Conservation (phyloP, 1,284 basidiomycete genomes). For the Ustilago bromivora region DNA sequence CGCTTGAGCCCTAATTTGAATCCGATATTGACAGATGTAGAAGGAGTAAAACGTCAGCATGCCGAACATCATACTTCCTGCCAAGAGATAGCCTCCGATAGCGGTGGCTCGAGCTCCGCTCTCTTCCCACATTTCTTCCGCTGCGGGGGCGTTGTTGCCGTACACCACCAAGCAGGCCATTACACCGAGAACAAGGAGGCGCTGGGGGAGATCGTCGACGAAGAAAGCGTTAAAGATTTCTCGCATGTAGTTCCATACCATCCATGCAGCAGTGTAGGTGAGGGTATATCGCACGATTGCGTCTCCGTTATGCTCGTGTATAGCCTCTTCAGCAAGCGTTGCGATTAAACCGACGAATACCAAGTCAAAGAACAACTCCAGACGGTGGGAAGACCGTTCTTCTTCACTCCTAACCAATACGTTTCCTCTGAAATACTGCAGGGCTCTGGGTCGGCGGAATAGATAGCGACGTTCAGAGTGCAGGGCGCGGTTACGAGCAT, state of each 20-base stretch:
- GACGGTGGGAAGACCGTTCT: slow-evolving; percentile 50
- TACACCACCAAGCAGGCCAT: slow-evolving; percentile 60
- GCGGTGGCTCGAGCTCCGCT: slow-evolving; percentile 51
- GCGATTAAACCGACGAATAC: slow-evolving; percentile 62
- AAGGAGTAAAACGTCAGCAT: slow-evolving; percentile 49
- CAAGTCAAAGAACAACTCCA: slow-evolving; percentile 62
- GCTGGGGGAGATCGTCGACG: slow-evolving; percentile 56
- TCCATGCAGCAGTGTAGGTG: slow-evolving; percentile 57
- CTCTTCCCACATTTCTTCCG: slow-evolving; percentile 33
- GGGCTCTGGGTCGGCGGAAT: slow-evolving; percentile 54
- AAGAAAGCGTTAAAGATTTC: slow-evolving; percentile 64
- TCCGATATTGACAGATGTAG: slow-evolving; percentile 61
- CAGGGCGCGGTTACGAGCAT: slow-evolving; percentile 31
- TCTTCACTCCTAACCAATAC: slow-evolving; percentile 52
- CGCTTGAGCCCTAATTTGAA: slow-evolving; percentile 50
- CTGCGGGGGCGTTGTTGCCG: slow-evolving; percentile 59
- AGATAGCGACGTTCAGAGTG: slow-evolving; percentile 56
- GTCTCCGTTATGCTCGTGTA: slow-evolving; percentile 52
- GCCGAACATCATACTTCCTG: slow-evolving; percentile 44
- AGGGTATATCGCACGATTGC: slow-evolving; percentile 57
- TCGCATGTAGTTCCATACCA: slow-evolving; percentile 61
- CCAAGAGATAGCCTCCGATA: slow-evolving; percentile 56
- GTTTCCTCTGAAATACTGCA: slow-evolving; percentile 62
- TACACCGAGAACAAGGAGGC: slow-evolving; percentile 57
- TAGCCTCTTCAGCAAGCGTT: slow-evolving; percentile 56